Evolutionary conservation across 257 asterid species (phyloP).

Genomic region (Lavandula angustifolia): DNA sequence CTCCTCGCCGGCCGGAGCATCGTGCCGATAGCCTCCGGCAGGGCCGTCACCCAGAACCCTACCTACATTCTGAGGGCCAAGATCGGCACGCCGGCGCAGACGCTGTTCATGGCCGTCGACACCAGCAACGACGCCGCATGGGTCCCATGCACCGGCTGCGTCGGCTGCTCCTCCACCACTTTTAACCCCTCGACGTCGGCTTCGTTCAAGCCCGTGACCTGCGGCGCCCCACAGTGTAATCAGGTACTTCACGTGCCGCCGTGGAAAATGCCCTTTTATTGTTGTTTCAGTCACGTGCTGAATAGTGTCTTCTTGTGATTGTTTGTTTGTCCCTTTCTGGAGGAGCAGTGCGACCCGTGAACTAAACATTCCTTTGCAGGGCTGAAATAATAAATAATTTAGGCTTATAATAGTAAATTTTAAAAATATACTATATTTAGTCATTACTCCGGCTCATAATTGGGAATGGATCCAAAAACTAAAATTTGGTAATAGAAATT

Average conservation of each 20-base stretch:
- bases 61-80: conserved; percentile 57
- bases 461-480: no score
- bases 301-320: neutral
- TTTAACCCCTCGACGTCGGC: conserved; percentile 42
- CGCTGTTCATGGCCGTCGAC: conserved; percentile 55
- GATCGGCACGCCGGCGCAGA: conserved; percentile 66
- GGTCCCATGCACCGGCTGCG: conserved; percentile 60
- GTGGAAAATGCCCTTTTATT: neutral
- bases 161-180: conserved; percentile 49
- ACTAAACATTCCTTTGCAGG: no score
- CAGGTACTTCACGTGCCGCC: conserved; percentile 38
- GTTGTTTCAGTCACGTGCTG: neutral
- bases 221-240: conserved; percentile 55
- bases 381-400: no score
- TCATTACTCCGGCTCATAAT: no score
- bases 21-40: conserved; percentile 64
- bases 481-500: no score
- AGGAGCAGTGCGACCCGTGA: neutral
- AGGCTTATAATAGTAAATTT: no score
- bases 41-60: conserved; percentile 54
- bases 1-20: conserved; percentile 41
- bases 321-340: conserved; percentile 15
- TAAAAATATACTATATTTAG: no score
- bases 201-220: conserved; percentile 38
- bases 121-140: conserved; percentile 68